Percentiles rank a stretch among this genome's conserved stretches.
Conservation (phyloP, 192 early-diverging fungal species). For the Lobosporangium transversale region DNA sequence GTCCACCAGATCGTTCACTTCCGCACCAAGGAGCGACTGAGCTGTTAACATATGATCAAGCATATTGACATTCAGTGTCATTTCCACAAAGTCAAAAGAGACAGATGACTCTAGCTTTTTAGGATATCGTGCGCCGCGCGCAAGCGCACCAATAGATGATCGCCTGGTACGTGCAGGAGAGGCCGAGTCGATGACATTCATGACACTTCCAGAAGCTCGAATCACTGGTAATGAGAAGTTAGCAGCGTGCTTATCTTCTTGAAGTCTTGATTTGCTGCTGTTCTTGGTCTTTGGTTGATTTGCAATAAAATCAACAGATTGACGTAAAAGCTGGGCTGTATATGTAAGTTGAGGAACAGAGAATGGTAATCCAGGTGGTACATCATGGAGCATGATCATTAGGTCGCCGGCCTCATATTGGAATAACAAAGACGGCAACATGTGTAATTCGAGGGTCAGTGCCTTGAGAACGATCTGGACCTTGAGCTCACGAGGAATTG, state of each 20-base stretch:
- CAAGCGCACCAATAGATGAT: slow-evolving; percentile 23
- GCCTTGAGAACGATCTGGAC: slow-evolving; percentile 69
- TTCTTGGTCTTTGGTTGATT: slow-evolving; percentile 47
- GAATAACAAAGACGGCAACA: slow-evolving; percentile 70
- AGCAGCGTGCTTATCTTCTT: slow-evolving; percentile 51
- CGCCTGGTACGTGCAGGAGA: slow-evolving; percentile 21
- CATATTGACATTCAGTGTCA: slow-evolving; percentile 70
- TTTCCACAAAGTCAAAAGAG: slow-evolving; percentile 63
- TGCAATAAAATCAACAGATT: slow-evolving; percentile 63
- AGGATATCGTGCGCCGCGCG: slow-evolving; percentile 32
- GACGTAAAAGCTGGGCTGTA: slow-evolving; percentile 59
- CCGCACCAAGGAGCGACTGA: slow-evolving; percentile 76
- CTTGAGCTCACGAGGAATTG: slow-evolving; percentile 61
- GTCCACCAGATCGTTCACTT: slow-evolving; percentile 80
- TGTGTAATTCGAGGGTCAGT: slow-evolving; percentile 67
- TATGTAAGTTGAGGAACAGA: slow-evolving; percentile 53
- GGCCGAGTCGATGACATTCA: slow-evolving; percentile 40
- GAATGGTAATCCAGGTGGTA: slow-evolving; percentile 41
- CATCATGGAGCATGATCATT: slow-evolving; percentile 61
- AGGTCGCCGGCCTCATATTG: slow-evolving; percentile 67
- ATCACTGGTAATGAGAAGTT: slow-evolving; percentile 67
- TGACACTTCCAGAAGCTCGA: slow-evolving; percentile 55
- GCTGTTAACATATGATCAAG: slow-evolving; percentile 84
- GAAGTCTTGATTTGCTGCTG: slow-evolving; percentile 9
- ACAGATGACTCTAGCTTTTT: slow-evolving; percentile 60